A percentile compares a stretch with the other conserved stretches of the same genome.
phyloP scores from a whole-genome alignment of 345 rosid species.

The Gossypium australe region DNA sequence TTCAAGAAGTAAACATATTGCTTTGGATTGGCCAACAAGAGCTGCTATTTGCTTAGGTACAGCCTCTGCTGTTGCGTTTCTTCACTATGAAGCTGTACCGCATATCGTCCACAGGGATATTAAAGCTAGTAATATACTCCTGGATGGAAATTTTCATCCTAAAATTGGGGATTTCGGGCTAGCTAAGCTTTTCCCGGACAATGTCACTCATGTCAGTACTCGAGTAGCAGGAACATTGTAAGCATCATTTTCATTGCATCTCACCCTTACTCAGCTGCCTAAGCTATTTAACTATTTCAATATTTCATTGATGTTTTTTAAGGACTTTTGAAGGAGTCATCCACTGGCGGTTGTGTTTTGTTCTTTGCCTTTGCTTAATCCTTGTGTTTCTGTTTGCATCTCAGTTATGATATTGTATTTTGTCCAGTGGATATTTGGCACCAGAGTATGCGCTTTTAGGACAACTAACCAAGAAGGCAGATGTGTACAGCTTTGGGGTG shows the following conservation, averaged over 20 bases:
- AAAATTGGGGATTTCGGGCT: slow-evolving; percentile 76
- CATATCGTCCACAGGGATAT: slow-evolving; percentile 70
- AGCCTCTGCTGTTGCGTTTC: slow-evolving; percentile 64
- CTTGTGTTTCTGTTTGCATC: not conserved
- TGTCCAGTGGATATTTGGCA: slow-evolving; percentile 86
- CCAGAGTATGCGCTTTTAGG: slow-evolving; percentile 90
- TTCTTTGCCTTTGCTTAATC: not conserved
- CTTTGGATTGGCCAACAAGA: slow-evolving; percentile 53
- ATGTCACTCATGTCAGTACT: slow-evolving; percentile 68
- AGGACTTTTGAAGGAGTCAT: not conserved
- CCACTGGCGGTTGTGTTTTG: not conserved
- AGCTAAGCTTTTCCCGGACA: slow-evolving; percentile 70
- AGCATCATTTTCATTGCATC: slow-evolving; percentile 23
- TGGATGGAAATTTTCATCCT: slow-evolving; percentile 48
- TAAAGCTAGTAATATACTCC: slow-evolving; percentile 74
- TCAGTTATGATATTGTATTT: not conserved
- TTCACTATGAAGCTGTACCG: slow-evolving; percentile 63
- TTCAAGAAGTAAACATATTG: slow-evolving; percentile 39
- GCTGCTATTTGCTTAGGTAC: slow-evolving; percentile 56
- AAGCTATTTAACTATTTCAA: not conserved
- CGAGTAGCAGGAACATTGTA: slow-evolving; percentile 81
- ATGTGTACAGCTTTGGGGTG: slow-evolving; percentile 86
- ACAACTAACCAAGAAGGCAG: slow-evolving; percentile 87
- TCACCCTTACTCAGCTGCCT: not conserved
- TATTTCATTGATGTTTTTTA: not conserved